A percentile compares a stretch with the other conserved stretches of the same genome.
These are phyloP conservation scores for Ogataea thermomethanolica DNA, from an alignment of 805 yeast species.

Conservation along the genomic window DNA sequence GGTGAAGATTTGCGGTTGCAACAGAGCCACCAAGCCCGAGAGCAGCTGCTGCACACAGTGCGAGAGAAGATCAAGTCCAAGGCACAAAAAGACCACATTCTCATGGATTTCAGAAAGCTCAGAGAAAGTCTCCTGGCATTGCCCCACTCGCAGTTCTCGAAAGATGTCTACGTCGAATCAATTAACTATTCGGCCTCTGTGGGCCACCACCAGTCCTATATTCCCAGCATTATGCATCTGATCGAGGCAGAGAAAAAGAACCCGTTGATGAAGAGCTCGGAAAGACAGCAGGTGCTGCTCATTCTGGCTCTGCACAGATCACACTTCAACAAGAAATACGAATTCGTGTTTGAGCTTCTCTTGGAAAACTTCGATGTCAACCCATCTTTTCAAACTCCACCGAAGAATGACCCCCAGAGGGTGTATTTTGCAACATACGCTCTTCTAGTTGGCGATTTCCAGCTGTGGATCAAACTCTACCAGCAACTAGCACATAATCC, in stretches of 20 bases:
- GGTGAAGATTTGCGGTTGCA: conserved; percentile 54
- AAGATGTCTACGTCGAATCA: conserved; percentile 47
- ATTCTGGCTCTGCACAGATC: conserved; percentile 43
- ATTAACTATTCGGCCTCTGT: conserved; percentile 41
- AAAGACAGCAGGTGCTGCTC: conserved; percentile 39
- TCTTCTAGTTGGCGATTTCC: conserved; percentile 33
- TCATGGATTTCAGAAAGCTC: conserved; percentile 45
- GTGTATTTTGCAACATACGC: conserved; percentile 17
- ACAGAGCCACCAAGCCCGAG: conserved; percentile 40
- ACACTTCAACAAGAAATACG: conserved; percentile 37
- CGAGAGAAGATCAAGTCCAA: conserved; percentile 21
- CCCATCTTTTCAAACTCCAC: background rate
- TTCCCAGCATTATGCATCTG: conserved; percentile 49
- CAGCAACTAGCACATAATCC: conserved; percentile 2
- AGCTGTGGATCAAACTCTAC: conserved; percentile 32
- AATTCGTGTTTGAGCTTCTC: conserved; percentile 32
- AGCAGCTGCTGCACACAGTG: conserved; percentile 38
- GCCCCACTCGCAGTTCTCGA: conserved; percentile 34
- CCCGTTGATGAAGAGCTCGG: conserved; percentile 28
- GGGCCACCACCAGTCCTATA: conserved; percentile 51
- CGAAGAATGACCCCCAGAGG: conserved; percentile 5
- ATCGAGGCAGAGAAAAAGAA: conserved; percentile 27
- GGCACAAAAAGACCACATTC: conserved; percentile 27
- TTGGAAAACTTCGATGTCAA: conserved; percentile 11
- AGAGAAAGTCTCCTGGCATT: conserved; percentile 51